Conservation (phyloP, 352 stramenopile species). For the Pythium phragmitis region DNA sequence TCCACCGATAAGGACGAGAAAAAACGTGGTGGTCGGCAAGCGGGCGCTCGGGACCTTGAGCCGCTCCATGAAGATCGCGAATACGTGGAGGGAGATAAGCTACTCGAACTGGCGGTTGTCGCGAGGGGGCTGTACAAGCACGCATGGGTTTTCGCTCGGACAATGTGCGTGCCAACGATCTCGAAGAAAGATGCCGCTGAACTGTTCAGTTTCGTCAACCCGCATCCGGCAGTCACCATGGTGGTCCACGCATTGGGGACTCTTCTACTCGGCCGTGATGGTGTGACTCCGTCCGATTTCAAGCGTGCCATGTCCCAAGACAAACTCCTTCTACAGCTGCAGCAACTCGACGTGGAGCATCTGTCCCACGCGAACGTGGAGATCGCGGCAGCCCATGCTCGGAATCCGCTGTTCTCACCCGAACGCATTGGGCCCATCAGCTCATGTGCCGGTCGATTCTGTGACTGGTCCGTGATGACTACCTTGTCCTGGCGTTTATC, state of each 20-base stretch:
- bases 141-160: slow-evolving; percentile 37
- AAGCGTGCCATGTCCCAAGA: slow-evolving; percentile 69
- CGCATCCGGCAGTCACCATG: slow-evolving; percentile 77
- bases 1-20: slow-evolving; percentile 6
- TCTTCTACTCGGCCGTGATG: slow-evolving; percentile 44
- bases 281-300: slow-evolving; percentile 39
- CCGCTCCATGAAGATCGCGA: slow-evolving; percentile 17
- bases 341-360: slow-evolving; percentile 41
- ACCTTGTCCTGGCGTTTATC: not conserved
- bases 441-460: slow-evolving; percentile 85
- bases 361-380: slow-evolving; percentile 36
- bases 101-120: not conserved
- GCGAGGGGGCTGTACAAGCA: slow-evolving; percentile 34
- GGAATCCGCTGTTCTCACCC: slow-evolving; percentile 69
- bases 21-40: not conserved
- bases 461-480: slow-evolving; percentile 66
- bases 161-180: slow-evolving; percentile 15
- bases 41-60: not conserved
- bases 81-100: slow-evolving; percentile 1
- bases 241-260: slow-evolving; percentile 60
- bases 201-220: slow-evolving; percentile 78
- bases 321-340: slow-evolving; percentile 51
- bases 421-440: slow-evolving; percentile 76
- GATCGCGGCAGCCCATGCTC: slow-evolving; percentile 44
- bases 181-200: slow-evolving; percentile 75